Base-by-base conservation (phyloP, 805 yeast species). In the Saturnispora hagleri region DNA sequence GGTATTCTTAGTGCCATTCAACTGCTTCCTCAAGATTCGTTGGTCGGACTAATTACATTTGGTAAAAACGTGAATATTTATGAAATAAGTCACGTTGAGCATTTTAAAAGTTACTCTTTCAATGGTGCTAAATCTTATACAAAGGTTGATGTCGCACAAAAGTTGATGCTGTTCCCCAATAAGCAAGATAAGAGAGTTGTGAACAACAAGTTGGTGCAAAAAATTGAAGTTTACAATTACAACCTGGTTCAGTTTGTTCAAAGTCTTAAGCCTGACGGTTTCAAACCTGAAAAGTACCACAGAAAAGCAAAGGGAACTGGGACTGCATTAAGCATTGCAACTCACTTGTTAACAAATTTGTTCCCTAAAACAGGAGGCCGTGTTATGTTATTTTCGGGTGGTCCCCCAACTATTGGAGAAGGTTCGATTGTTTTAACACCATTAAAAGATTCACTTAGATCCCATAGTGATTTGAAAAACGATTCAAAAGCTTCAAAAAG, bases 361-460 rank as follows among this genome's bases (percentile, higher is more conserved):
- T 72, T 68, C 46, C 70, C 77, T 0, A 72, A 76, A 28, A 66
- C 75, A 1, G 85, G 85, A 0, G 78, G 81, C 0, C 80, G 79
- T 47, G 61, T 81, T 5, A 62, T 80, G 60, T 63, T 76, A 24
- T 82, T 82, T 58, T 61, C 77, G 4, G 85, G 81, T 28, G 88
- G 88, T 1, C 81, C 84, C 5, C 77, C 84, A 57, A 83, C 87
- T 0, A 67, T 68, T 54, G 87, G 87, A 1, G 84, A 85, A 2
- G 89, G 88, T 2, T 60, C 68, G 38, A 77, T 83, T 34, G 86
- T 82, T 10, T 75, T 75, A 7, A 67, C 73, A n/a, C 66, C 69
- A 26, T 68, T 81, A 52, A 81, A 77, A 58, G 84, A 80, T 52
- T 83, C 87, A 6, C 69, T 82, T 44, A 73, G 89, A 68, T 81